Conservation (phyloP, 2,329 filamentous ascomycete species). For the Dryadomyces quercus-mongolicae region DNA sequence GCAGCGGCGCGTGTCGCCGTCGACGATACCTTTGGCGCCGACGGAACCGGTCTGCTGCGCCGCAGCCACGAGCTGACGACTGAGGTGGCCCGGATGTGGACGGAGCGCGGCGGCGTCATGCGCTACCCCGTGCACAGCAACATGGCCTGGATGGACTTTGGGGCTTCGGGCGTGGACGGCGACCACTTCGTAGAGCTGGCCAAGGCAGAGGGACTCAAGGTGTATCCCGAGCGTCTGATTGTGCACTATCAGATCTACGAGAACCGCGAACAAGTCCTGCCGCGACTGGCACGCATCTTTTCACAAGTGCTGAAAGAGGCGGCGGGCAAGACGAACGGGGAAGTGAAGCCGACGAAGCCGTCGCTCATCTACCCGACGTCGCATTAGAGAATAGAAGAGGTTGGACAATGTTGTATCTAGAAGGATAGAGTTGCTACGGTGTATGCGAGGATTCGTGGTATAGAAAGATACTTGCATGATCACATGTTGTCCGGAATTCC, state of each 20-base stretch:
- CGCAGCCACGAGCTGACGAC: constrained; percentile 51
- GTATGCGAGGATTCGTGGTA: too few relatives aligned
- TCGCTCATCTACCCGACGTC: neutral
- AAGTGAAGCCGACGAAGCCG: neutral
- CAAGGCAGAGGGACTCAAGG: constrained; percentile 28
- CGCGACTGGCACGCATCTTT: constrained; percentile 44
- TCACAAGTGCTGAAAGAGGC: constrained; percentile 19
- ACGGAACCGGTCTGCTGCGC: constrained; percentile 46
- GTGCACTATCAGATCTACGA: constrained; percentile 50
- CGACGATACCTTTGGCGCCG: constrained; percentile 63
- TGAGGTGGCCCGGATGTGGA: constrained; percentile 52
- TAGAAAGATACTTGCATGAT: too few relatives aligned
- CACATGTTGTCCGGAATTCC: too few relatives aligned
- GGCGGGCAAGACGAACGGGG: neutral
- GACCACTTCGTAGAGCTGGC: constrained; percentile 27
- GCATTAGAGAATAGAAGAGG: too few relatives aligned
- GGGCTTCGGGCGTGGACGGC: constrained; percentile 36
- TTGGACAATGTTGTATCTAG: too few relatives aligned
- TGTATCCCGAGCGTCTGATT: constrained; percentile 29
- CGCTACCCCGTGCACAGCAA: constrained; percentile 70
- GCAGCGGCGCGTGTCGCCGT: constrained; percentile 66
- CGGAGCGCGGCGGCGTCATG: constrained; percentile 53
- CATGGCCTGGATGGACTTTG: constrained; percentile 77
- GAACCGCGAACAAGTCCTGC: constrained; percentile 46
- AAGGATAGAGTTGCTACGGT: too few relatives aligned